Evolutionary conservation across 345 rosid species (phyloP), one percentile per base, ranked within the genome.

Genomic region (Turritis glabra): DNA sequence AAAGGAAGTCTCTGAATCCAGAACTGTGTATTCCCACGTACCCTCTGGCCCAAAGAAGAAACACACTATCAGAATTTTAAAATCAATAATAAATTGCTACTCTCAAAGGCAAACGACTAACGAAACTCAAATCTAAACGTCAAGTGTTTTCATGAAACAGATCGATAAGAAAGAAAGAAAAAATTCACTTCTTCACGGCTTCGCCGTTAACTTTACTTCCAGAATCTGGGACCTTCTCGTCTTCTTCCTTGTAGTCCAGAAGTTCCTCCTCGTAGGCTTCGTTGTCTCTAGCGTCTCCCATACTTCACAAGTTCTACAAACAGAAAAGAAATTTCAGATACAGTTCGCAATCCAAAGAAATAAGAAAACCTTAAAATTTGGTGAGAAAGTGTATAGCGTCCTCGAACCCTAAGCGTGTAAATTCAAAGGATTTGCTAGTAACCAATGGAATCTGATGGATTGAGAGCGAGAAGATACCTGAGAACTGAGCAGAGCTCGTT

Each of bases 201-300:
- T 95, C 98, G 58, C 96, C 98, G 68, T 95, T 95, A 76, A 81
- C 89, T 83, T 89, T 92, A 30, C 74, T 76, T 21, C 84, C 76
- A 27, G 97, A 87, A 72, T 95, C 97, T 2, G 82, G 85, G 56
- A 85, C 94, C 68, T 88, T 93, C 79, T 93, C 97, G 13, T 95
- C 99, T 59, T 95, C 99, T 64, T 95, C 99, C 73, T 95, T 98
- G 51, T 95, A 92, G 74, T 95, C 99, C 38, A 95, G 82, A 63
- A 95, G 99, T 94, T 95, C 99, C 73, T 95, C 99, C 88, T 95
- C 98, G 78, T 95, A 95, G n/a, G 89, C 87, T 27, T 95, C 99
- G 94, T 85, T 89, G 80, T 92, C 99, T 72, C 87, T 89, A 40
- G 92, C 87, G 59, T 95, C 99, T 50, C 89, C 99, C 99, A 95